These are phyloP conservation scores for Metschnikowia santaceciliae DNA, from an alignment of 805 yeast species.

Conservation along the genomic window DNA sequence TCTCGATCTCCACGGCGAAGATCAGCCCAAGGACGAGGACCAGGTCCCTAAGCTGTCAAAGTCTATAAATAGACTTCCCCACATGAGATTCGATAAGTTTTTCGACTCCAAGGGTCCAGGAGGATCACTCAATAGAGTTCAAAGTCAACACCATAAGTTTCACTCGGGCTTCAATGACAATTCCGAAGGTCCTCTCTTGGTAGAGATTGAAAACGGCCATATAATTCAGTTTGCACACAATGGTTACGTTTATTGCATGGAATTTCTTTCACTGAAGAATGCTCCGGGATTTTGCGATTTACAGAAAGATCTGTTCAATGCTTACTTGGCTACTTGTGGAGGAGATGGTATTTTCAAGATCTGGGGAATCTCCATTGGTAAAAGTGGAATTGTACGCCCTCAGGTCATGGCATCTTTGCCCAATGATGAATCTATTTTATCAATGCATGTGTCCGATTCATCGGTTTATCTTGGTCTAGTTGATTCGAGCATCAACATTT, in stretches of 20 bases:
- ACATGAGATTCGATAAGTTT: conserved; percentile 72
- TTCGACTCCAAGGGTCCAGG: conserved; percentile 90
- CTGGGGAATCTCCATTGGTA: conserved; percentile 51
- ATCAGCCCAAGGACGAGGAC: not conserved
- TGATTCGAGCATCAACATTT: conserved; percentile 69
- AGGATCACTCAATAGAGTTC: conserved; percentile 41
- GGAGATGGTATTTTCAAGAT: conserved; percentile 88
- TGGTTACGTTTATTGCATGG: conserved; percentile 81
- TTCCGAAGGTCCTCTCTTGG: conserved; percentile 29
- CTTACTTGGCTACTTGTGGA: conserved; percentile 52
- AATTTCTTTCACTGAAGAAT: conserved; percentile 18
- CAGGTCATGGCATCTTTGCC: conserved; percentile 33
- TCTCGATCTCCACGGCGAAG: conserved; percentile 10
- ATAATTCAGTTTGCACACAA: conserved; percentile 81
- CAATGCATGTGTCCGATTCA: conserved; percentile 60
- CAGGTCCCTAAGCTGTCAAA: not conserved
- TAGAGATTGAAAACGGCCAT: conserved; percentile 67
- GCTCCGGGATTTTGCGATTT: conserved; percentile 21
- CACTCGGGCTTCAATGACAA: conserved; percentile 6
- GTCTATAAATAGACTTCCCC: conserved; percentile 35
- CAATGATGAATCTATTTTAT: conserved; percentile 67
- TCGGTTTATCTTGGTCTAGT: conserved; percentile 81
- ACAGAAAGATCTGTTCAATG: conserved; percentile 9
- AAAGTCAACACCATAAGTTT: conserved; percentile 23
- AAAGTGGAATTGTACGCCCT: conserved; percentile 5